Evolutionary conservation across 345 rosid genomes (phyloP), one percentile per base, ranked within the genome.

Genomic region (Diplotaxis tenuifolia): DNA sequence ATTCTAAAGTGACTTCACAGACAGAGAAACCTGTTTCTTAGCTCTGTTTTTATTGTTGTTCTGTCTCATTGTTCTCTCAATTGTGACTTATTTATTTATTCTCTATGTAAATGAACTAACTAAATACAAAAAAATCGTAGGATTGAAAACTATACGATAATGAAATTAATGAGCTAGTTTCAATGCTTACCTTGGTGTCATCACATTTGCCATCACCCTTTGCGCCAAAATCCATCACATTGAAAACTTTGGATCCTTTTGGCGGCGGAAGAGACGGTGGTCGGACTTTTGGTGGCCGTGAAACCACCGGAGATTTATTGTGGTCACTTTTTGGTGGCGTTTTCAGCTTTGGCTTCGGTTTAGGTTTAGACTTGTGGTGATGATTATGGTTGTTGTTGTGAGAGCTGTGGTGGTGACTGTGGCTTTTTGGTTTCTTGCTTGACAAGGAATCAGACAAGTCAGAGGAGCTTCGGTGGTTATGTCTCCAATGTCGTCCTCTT

Each of bases 211-310:
- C 97, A 71, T 92, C 87, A 29, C 99, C 99, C 72, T 86, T 86
- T n/a, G 99, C 99, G 1, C 97, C 96, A 73, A 85, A 95, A 77
- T 86, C 75, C 49, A 83, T 72, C 77, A 95, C 99, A 68, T 88
- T 84, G 42, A 86, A 88, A 32, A 79, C 75, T 0, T 71, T 15
- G 21, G 91, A 77, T 31, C 64, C 78, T 16, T 78, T 60, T 9
- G 0, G n/a, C 38, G 80, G 77, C 9, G 92, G 89, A 5, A 82
- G 82, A 65, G 76, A 20, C 27, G 81, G 74, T 49, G 85, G 83
- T 11, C 63, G 57, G 32, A 72, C 64, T 40, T 65, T 71, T 6
- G 93, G 88, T 22, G 79, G 75, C 40, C 66, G 71, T 70, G 79
- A 15, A 75, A 16, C 84, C 81, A 22, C 72, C 56, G 80, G 80